Evolutionary conservation across 352 stramenopile species (phyloP), one percentile per base, ranked within the genome.

Genomic region (Phytophthora rubi): DNA sequence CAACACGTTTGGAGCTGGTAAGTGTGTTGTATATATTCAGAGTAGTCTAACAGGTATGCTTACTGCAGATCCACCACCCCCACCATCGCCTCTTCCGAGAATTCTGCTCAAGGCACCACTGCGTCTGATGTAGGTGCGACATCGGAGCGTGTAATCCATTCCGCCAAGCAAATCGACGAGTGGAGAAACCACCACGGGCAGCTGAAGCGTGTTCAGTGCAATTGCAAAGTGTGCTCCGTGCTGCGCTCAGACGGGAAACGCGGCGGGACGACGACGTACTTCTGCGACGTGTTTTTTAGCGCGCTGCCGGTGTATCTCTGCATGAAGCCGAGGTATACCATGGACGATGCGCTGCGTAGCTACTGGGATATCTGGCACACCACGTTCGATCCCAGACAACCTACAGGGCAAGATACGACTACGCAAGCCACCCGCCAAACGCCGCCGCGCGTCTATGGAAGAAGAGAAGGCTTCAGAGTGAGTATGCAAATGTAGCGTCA

Each of bases 321-420:
- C 10, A 59, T 53, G 18, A 57, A 47, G 21, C 21, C 33, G 5
- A 66, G 59, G 35, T 8, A 53, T 18, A 32, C 3, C 0, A 13
- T 53, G 0, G 37, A 59, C 4, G 59, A 9, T 2, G 12, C 21
- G 13, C 33, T 52, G 2, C 10, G 6, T 1, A 54, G 21, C 26
- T 59, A 49, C 35, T 66, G 59, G 59, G 49, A 66, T 3, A 45
- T 66, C 9, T 59, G 59, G 59, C 49, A 59, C 23, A 23, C 2
- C 1, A 42, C 16, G 8, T 66, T 37, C 35, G 0, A 57, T 65
- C 5, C 59, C 47, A 13, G 59, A 58, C 2, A 4, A 44, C 21
- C 3, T 49, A 12, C 18, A 57, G 16, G 13, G 42, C 6, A 62
- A 54, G 44, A 62, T 62, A 28, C 59, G 32, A 9, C 47, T 56